Evolutionary conservation across 2,329 filamentous ascomycete genomes (phyloP), one percentile per base, ranked within the genome.

Genomic region (Anisogramma anomala): DNA sequence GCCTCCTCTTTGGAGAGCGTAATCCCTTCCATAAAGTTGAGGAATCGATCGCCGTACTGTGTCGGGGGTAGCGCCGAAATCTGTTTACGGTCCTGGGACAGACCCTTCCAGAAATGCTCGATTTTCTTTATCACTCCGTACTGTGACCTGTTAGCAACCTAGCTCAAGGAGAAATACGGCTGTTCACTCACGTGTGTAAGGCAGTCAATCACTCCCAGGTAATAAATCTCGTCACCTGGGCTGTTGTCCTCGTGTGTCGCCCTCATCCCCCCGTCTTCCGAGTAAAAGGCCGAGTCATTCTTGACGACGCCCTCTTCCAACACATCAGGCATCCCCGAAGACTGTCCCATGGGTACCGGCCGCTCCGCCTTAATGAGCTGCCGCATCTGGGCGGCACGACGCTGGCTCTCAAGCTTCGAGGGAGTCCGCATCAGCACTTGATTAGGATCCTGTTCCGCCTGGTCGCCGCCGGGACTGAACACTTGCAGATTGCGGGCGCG

Each of bases 191-290:
- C 87, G 60, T 95, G 86, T 53, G 91, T 98, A 54, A 98, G 69
- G 61, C 91, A 98, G 63, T 98, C 91, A 60, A 98, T 98, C 53
- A 98, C 93, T 26, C 91, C 93, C 6, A 98, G 76, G 58, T 98
- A 98, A 62, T 98, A 98, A 31, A 98, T 87, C 62, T 94, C 86
- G 41, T 95, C 85, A 2, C 82, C 88, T 1, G 84, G 77, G 13
- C 68, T 66, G 48, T 94, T 82, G 60, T 94, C 79, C 60, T 95
- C 87, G 56, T 95, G 87, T 1, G 91, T 96, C 10, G 91, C 89
- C 51, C 81, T 74, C 62, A 95, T 87, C 3, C 91, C 91, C 36
- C 91, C 91, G 56, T 96, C 89, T 51, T 96, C 89, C 44, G 81
- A 78, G 58, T 94, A 95, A 60, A 96, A 98, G 50, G 89, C 78